A percentile compares a stretch with the other conserved stretches of the same genome.
Evolutionary conservation across 1,284 basidiomycete species (phyloP).

Genomic region (Peniophora sp.): DNA sequence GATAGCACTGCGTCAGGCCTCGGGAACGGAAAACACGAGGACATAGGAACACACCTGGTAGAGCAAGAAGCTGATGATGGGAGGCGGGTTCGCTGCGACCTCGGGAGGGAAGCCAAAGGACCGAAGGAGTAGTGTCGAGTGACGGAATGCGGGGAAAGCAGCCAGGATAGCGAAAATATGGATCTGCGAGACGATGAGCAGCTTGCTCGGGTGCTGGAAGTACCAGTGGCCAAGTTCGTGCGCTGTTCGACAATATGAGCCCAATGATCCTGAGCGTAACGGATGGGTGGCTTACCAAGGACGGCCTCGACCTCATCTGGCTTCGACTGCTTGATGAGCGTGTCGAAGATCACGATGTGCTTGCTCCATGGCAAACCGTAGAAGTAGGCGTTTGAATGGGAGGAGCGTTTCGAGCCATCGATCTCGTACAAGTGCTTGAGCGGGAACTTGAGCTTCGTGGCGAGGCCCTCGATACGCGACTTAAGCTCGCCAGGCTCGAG

Average conservation of each 20-base stretch:
- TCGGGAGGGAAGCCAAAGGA: conserved; percentile 81
- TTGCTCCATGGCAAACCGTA: conserved; percentile 93
- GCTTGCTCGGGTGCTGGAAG: conserved; percentile 81
- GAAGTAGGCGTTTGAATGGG: conserved; percentile 94
- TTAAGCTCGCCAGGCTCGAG: conserved; percentile 71
- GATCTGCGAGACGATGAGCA: conserved; percentile 79
- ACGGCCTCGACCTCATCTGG: conserved; percentile 90
- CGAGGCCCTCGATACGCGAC: conserved; percentile 66
- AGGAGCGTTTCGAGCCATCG: conserved; percentile 91
- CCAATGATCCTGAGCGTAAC: conserved; percentile 2
- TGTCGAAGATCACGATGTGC: conserved; percentile 97
- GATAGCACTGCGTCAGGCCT: conserved; percentile 1
- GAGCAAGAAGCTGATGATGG: conserved; percentile 83
- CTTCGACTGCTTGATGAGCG: conserved; percentile 84
- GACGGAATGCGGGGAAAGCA: conserved; percentile 88
- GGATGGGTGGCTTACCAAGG: conserved; percentile 28
- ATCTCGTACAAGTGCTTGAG: conserved; percentile 94
- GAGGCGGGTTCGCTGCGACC: conserved; percentile 66
- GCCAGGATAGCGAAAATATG: conserved; percentile 85
- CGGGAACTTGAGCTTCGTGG: conserved; percentile 82
- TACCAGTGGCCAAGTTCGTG: conserved; percentile 98
- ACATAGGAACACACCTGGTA: conserved; percentile 50
- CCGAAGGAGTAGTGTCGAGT: conserved; percentile 74
- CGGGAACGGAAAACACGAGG: background rate
- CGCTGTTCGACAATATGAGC: conserved; percentile 30